These are phyloP conservation scores for Globisporangium alternatum DNA, from an alignment of 352 stramenopile genomes.

Conservation along the genomic window DNA sequence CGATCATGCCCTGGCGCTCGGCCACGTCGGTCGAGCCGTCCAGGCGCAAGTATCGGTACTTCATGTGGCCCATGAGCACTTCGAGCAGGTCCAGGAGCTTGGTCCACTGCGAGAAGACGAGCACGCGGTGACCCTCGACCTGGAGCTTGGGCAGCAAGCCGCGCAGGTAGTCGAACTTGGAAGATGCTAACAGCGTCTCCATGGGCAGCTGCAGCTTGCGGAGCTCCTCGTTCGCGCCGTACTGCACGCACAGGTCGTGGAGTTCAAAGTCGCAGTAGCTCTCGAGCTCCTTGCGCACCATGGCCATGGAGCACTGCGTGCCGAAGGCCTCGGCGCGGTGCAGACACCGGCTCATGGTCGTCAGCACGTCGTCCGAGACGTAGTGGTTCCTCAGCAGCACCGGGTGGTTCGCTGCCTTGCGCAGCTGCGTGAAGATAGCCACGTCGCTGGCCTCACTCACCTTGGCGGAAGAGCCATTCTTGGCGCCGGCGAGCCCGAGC, in stretches of 20 bases:
- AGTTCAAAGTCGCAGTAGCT: conserved; percentile 96
- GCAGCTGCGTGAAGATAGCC: conserved; percentile 93
- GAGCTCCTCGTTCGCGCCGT: conserved; percentile 77
- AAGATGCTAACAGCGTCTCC: conserved; percentile 89
- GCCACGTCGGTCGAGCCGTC: conserved; percentile 77
- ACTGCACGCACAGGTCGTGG: conserved; percentile 91
- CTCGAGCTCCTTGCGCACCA: conserved; percentile 92
- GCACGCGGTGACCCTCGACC: conserved; percentile 88
- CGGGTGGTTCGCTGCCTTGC: conserved; percentile 98
- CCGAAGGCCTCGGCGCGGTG: conserved; percentile 83
- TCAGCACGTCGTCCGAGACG: conserved; percentile 64
- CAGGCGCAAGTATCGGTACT: conserved; percentile 74
- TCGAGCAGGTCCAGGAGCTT: conserved; percentile 94
- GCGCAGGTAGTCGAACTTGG: conserved; percentile 93
- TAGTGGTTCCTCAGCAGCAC: conserved; percentile 90
- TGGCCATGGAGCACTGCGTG: conserved; percentile 71
- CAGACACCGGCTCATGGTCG: conserved; percentile 78
- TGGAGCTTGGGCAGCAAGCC: conserved; percentile 86
- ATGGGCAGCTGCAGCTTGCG: conserved; percentile 81
- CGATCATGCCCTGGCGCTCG: conserved; percentile 77
- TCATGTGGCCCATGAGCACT: conserved; percentile 73
- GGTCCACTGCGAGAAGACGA: conserved; percentile 98
- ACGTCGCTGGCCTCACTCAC: conserved; percentile 28
- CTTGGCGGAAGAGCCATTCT: conserved; percentile 11
- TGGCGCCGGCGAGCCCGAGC: conserved; percentile 20